Conservation (phyloP, 2,329 filamentous ascomycete species). For the Blastomyces parvus region DNA sequence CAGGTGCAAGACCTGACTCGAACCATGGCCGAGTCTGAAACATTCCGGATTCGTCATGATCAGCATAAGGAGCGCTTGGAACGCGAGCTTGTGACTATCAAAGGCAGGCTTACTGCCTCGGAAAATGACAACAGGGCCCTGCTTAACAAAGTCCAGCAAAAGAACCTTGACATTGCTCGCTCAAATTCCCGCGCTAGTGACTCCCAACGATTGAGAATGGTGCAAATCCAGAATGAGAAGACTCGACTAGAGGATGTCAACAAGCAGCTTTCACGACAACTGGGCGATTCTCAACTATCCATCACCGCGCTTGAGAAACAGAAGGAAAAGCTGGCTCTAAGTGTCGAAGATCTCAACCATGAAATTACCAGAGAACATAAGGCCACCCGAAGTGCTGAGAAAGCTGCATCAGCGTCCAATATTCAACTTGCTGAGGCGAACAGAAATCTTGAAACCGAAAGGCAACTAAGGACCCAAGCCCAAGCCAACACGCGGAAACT, state of each 20-base stretch:
- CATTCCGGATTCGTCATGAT: slow-evolving; percentile 81
- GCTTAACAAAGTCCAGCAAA: slow-evolving; percentile 96
- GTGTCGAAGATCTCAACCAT: slow-evolving; percentile 83
- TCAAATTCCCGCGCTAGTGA: slow-evolving; percentile 80
- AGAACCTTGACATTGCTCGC: slow-evolving; percentile 89
- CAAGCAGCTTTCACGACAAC: slow-evolving; percentile 67
- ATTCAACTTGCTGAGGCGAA: slow-evolving; percentile 83
- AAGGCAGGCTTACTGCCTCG: slow-evolving; percentile 77
- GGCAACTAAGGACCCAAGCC: slow-evolving; percentile 73
- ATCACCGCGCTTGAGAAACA: slow-evolving; percentile 85
- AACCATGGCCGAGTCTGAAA: slow-evolving; percentile 77
- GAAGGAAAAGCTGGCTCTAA: slow-evolving; percentile 82
- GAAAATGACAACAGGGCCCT: slow-evolving; percentile 93
- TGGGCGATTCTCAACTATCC: slow-evolving; percentile 74
- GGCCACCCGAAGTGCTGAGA: slow-evolving; percentile 79
- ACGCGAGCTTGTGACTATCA: slow-evolving; percentile 80
- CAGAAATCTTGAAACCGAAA: slow-evolving; percentile 79
- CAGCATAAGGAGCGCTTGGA: slow-evolving; percentile 91
- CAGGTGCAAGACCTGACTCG: slow-evolving; percentile 81
- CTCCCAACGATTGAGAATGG: slow-evolving; percentile 65
- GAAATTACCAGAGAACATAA: slow-evolving; percentile 86
- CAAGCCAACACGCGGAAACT: slow-evolving; percentile 76
- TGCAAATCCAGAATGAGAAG: slow-evolving; percentile 74
- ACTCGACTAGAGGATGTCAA: slow-evolving; percentile 72
- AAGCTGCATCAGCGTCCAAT: slow-evolving; percentile 67